Percentiles rank a stretch among this genome's conserved stretches.
These are phyloP conservation scores for Breynia disticha DNA, from an alignment of 441 rosid species.

Conservation along the genomic window DNA sequence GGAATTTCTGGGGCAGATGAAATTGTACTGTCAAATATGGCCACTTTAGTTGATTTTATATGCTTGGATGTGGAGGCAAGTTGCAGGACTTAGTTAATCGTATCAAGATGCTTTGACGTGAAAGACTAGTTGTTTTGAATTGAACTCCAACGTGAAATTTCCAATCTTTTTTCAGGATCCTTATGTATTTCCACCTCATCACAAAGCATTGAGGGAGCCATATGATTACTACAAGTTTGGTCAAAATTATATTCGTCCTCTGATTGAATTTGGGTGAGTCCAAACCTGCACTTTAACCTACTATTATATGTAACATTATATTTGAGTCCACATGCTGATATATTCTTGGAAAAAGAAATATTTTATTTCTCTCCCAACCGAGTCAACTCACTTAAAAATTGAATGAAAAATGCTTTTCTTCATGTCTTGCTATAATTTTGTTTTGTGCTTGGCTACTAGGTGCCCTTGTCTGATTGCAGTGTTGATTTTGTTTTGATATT, in stretches of 20 bases:
- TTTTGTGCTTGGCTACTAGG: no score
- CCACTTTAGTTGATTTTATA: conserved; percentile 63
- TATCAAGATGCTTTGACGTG: conserved; percentile 14
- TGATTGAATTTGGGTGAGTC: conserved; percentile 79
- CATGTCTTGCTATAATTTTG: no score
- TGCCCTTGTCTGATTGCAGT: no score
- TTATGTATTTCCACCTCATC: conserved; percentile 68
- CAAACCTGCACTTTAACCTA: conserved; percentile 6
- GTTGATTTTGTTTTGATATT: background rate
- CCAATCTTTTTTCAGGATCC: conserved; percentile 53
- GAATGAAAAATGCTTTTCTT: no score
- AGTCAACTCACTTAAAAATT: no score
- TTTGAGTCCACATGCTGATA: no score
- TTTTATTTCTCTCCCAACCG: no score
- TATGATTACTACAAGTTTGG: conserved; percentile 92
- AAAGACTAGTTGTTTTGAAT: conserved; percentile 11
- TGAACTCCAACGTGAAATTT: conserved; percentile 21
- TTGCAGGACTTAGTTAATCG: conserved; percentile 7
- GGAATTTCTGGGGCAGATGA: conserved; percentile 53
- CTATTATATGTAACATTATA: no score
- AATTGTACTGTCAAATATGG: conserved; percentile 72
- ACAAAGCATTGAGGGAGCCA: conserved; percentile 80
- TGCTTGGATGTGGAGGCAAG: conserved; percentile 77
- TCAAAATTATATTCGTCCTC: conserved; percentile 82
- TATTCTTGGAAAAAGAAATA: no score